Evolutionary conservation across 352 stramenopile genomes (phyloP).

Genomic region (Halophytophthora batemanensis): DNA sequence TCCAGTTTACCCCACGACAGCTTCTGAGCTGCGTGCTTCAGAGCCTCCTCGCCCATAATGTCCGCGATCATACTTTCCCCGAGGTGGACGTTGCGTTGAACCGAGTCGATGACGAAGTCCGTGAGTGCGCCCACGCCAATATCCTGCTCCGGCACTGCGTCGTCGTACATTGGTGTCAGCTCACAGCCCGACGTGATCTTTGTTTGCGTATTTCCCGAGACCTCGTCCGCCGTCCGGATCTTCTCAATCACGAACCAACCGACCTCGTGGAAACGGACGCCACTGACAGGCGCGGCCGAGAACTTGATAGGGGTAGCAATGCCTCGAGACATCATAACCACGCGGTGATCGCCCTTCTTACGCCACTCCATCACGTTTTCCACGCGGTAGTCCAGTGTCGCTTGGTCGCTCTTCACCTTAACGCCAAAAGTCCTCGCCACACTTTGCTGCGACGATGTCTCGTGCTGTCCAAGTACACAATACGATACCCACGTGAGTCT

Average conservation of each 20-base stretch:
- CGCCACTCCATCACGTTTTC: conserved; percentile 36
- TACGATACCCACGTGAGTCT: too few species aligned
- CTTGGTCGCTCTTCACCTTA: conserved; percentile 32
- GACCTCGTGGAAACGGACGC: conserved; percentile 40
- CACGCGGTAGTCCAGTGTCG: conserved; percentile 31
- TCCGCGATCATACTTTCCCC: conserved; percentile 22
- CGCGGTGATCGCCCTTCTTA: conserved; percentile 28
- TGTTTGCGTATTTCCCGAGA: conserved; percentile 14
- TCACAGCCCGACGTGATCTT: conserved; percentile 25
- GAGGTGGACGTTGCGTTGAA: conserved; percentile 31
- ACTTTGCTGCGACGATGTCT: conserved; percentile 16
- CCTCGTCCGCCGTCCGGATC: conserved; percentile 8
- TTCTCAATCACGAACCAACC: conserved; percentile 41
- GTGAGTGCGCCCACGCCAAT: conserved; percentile 28
- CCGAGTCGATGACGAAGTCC: conserved; percentile 34
- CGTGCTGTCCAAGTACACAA: conserved; percentile 14
- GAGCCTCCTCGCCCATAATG: conserved; percentile 27
- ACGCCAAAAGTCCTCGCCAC: conserved; percentile 26
- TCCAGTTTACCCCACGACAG: too few species aligned
- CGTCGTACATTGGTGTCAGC: conserved; percentile 28
- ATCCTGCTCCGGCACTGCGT: conserved; percentile 22
- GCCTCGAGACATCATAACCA: conserved; percentile 44
- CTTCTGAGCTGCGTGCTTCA: conserved; percentile 13
- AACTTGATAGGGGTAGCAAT: conserved; percentile 43
- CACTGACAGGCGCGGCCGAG: conserved; percentile 31